Evolutionary conservation across 176 grass and related monocot genomes (phyloP), one percentile per base, ranked within the genome.

Genomic region (Carex parvula): DNA sequence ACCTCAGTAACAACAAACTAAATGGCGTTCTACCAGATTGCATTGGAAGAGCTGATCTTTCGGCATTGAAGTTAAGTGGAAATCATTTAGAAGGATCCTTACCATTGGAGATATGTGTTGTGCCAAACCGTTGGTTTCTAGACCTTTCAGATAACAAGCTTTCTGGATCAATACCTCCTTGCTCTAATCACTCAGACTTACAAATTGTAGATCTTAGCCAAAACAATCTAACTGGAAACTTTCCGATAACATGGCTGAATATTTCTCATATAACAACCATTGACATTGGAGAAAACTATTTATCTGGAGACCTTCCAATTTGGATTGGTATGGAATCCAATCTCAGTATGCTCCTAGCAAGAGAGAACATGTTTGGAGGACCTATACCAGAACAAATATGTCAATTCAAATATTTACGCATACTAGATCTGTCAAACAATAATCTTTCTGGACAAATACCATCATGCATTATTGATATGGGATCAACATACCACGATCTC

Each of bases 391-490:
- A 21, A 42, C 18, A 48, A 48, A 48, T 90, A 4, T 90, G 80
- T 17, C 7, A 46, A 4, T 67, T 90, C 1, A 8, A 21, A 0
- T 57, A 10, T 20, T 71, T 80, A 0, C 56, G 1, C 0, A 55
- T 90, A 30, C 20, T 87, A 1, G 88, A 90, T 12, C 5, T 86
- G 0, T 87, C 84, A 84, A 84, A n/a, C 57, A 57, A 29, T 1
- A 48, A 48, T 48, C 0, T 48, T 48, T 48, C 46, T 48, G 46
- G 90, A n/a, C 37, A 57, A 29, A 21, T 91, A 65, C 89, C 64
- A 44, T n/a, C 70, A 52, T 91, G 89, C 56, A 63, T 91, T 32
- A 81, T 50, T 11, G 0, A 14, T 15, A 73, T 91, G 20, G 13
- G 41, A 46, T 39, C 37, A 5, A 39, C 26, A 26, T 26, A n/a